Evolutionary conservation across 768 basidiomycete genomes (phyloP).

Genomic region (Pleurotus tuoliensis): DNA sequence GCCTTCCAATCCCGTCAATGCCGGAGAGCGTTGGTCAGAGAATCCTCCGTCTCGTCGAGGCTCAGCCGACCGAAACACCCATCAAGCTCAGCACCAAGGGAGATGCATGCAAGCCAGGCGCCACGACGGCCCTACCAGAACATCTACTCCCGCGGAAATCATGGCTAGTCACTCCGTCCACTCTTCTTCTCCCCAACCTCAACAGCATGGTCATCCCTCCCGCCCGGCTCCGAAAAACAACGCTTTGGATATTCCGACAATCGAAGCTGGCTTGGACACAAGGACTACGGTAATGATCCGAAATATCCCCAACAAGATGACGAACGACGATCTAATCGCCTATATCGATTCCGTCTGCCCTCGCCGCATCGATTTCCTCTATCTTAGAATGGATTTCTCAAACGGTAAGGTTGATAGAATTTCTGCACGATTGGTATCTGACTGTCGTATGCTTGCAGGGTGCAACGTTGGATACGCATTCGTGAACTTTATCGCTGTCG

Average conservation of each 20-base stretch:
- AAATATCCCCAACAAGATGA: constrained; percentile 93
- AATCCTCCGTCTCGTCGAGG: not conserved
- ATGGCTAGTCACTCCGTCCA: not conserved
- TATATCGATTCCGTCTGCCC: constrained; percentile 72
- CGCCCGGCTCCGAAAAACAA: constrained; percentile 38
- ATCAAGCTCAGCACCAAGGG: not conserved
- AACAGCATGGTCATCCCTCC: not conserved
- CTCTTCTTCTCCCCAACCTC: not conserved
- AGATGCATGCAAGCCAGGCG: not conserved
- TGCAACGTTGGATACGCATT: constrained; percentile 84
- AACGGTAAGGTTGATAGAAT: constrained; percentile 48
- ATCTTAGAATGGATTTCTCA: constrained; percentile 82
- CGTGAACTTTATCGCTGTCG: constrained; percentile 82
- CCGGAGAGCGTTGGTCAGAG: not conserved
- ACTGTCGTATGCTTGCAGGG: constrained; percentile 32
- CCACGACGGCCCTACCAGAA: not conserved
- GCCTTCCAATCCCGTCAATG: not conserved
- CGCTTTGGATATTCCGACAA: constrained; percentile 57
- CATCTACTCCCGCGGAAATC: not conserved
- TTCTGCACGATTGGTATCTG: not conserved
- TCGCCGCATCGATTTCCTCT: constrained; percentile 81
- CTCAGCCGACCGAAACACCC: no score
- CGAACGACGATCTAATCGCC: constrained; percentile 61
- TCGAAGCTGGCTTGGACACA: constrained; percentile 75
- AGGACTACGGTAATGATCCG: constrained; percentile 88